Conservation (phyloP, 2,329 filamentous ascomycete genomes). For the Aspergillus caelatus region DNA sequence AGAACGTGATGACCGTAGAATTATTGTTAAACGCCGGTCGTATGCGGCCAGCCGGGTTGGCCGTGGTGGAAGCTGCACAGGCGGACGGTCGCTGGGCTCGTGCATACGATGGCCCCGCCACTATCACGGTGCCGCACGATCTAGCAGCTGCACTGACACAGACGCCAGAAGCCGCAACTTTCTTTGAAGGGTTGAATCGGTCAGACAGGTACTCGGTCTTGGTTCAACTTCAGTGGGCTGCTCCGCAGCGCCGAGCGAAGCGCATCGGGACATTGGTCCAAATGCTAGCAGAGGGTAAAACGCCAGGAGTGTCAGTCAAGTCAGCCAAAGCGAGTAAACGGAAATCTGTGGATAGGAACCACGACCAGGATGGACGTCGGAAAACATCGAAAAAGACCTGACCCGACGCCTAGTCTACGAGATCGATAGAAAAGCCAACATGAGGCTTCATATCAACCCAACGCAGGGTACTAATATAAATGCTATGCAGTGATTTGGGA, state of each 20-base stretch:
- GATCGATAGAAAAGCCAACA: not conserved
- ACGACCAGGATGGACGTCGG: not conserved
- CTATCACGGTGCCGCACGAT: slow-evolving; percentile 53
- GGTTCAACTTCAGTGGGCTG: slow-evolving; percentile 45
- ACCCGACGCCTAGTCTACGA: not conserved
- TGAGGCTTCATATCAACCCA: not conserved
- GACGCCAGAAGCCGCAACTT: slow-evolving; percentile 35
- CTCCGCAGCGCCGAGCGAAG: slow-evolving; percentile 32
- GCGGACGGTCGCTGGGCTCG: slow-evolving; percentile 61
- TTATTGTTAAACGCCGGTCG: slow-evolving; percentile 49
- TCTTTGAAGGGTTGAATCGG: slow-evolving; percentile 42
- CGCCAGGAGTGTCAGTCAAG: not conserved
- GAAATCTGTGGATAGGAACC: not conserved
- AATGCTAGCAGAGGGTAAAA: slow-evolving; percentile 36
- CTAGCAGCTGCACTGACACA: slow-evolving; percentile 49
- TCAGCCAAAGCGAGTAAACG: not conserved
- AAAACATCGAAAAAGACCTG: not conserved
- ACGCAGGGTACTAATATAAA: not conserved
- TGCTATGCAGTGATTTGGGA: not conserved
- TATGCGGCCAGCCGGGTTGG: slow-evolving; percentile 54
- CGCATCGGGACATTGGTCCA: slow-evolving; percentile 49
- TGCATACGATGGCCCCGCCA: slow-evolving; percentile 57
- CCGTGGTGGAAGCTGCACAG: slow-evolving; percentile 58
- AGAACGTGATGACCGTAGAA: slow-evolving; percentile 59
- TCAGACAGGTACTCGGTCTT: slow-evolving; percentile 53